Percentiles rank a stretch among this genome's conserved stretches.
Conservation (phyloP, 2,329 filamentous ascomycete species). For the Aspergillus melleus region DNA sequence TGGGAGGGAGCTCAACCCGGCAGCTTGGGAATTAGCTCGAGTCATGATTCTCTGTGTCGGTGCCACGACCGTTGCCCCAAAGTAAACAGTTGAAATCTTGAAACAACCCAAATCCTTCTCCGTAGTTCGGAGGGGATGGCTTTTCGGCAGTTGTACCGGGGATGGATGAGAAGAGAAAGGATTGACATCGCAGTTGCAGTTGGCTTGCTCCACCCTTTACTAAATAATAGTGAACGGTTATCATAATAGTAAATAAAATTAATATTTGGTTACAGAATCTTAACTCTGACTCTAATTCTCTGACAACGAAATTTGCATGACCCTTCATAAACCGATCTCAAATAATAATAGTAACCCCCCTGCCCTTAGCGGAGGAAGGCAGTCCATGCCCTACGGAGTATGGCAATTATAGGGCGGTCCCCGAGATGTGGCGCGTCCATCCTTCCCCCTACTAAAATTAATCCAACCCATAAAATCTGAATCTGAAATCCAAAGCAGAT, state of each 20-base stretch:
- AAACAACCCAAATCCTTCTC: background rate
- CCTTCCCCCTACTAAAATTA: background rate
- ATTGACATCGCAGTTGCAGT: background rate
- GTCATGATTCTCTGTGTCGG: background rate
- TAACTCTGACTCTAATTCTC: too few species aligned
- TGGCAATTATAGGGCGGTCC: background rate
- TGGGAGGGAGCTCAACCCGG: background rate
- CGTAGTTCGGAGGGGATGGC: background rate
- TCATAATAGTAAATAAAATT: too few species aligned
- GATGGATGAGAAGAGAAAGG: background rate
- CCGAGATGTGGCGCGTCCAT: conserved; percentile 6
- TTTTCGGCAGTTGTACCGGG: background rate
- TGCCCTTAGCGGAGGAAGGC: background rate
- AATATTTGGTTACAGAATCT: too few species aligned
- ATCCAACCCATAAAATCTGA: background rate
- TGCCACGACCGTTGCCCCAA: background rate
- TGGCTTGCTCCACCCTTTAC: background rate
- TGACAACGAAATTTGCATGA: background rate
- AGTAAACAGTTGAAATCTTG: background rate
- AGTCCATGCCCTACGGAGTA: background rate
- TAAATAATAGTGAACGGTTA: too few species aligned
- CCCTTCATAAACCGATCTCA: background rate
- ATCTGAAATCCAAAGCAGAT: background rate
- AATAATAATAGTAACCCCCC: background rate
- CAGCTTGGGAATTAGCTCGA: background rate